Base-by-base conservation (phyloP, 2,329 filamentous ascomycete genomes). In the Xylaria sp. region DNA sequence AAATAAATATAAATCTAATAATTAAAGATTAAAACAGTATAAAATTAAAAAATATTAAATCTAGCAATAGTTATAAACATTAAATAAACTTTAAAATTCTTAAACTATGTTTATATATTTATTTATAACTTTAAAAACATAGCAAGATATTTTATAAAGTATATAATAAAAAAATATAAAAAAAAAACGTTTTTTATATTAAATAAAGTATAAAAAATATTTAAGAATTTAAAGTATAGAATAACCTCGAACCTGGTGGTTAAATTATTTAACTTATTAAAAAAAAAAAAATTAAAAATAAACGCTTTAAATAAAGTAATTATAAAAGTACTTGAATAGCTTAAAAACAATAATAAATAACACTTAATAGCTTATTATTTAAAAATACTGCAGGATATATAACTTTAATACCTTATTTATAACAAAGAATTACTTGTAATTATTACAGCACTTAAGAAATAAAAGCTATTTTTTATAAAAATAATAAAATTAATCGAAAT, bases 401-500 rank as follows among this genome's bases (percentile, higher is more conserved):
- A 5, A 32, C 10, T 39, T 20, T 7, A 7, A 23, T 48, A 48
- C 8, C 18, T 7, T n/a, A 48, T 48, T 1, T 48, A 48, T 20
- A 20, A 48, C 23, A 48, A 48, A 48, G 20, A 48, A 48, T n/a
- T 48, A n/a, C 20, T 48, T 48, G 18, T 20, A 52, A 62, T 62
- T 34, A 51, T 62, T 39, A 62, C n/a, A 62, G 20, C 28, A 20
- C 37, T 62, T 20, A 62, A 62, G 52, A 23, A 62, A 39, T 62
- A 52, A 25, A 10, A 62, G 41, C 46, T 13, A n/a, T 62, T 51
- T 39, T 39, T 62, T 51, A 62, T 39, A n/a, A 51, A 52, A 34
- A 51, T 23, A n/a, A 62, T 32, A 52, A 52, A 62, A 39, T 46
- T 52, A 20, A 32, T 62, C 23, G 52, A 62, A 25, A 62, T 62